These are phyloP conservation scores for Tephrocybe sp. DNA, from an alignment of 768 basidiomycete species.

Conservation along the genomic window DNA sequence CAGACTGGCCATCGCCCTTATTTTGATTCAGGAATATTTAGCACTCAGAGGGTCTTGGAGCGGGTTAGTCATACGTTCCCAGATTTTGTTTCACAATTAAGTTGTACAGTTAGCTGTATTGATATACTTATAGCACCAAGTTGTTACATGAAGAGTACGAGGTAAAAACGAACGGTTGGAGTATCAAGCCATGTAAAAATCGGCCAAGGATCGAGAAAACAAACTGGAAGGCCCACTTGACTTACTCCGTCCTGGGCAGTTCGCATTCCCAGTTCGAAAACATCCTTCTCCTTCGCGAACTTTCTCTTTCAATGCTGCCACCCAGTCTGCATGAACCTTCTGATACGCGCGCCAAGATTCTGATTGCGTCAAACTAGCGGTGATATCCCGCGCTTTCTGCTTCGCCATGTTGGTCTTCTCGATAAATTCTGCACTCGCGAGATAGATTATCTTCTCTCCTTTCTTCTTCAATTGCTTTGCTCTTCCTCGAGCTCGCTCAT, in stretches of 20 bases:
- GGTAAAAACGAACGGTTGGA: neutral
- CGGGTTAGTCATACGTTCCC: no score
- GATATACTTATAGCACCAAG: no score
- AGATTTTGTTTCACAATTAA: no score
- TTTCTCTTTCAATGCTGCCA: constrained; percentile 23
- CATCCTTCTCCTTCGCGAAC: constrained; percentile 7
- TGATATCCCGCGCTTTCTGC: constrained; percentile 25
- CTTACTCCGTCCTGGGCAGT: constrained; percentile 3
- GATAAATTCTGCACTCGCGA: constrained; percentile 41
- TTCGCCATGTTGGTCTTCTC: constrained; percentile 34
- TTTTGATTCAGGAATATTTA: constrained; percentile 24
- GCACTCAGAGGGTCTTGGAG: neutral
- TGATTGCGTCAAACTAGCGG: constrained; percentile 30
- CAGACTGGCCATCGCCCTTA: constrained; percentile 65
- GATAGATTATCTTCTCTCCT: constrained; percentile 45
- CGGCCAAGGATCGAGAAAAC: constrained; percentile 13
- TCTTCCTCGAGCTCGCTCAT: constrained; percentile 51
- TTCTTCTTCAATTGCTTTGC: constrained; percentile 53
- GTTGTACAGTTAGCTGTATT: no score
- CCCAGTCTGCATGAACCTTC: constrained; percentile 33
- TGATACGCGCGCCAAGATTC: constrained; percentile 31
- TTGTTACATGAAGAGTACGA: constrained; percentile 2
- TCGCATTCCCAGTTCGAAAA: neutral
- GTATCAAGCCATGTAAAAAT: constrained; percentile 10
- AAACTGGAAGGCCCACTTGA: constrained; percentile 3